Conservation (phyloP, 805 yeast species). For the Candida coquimbonensis region DNA sequence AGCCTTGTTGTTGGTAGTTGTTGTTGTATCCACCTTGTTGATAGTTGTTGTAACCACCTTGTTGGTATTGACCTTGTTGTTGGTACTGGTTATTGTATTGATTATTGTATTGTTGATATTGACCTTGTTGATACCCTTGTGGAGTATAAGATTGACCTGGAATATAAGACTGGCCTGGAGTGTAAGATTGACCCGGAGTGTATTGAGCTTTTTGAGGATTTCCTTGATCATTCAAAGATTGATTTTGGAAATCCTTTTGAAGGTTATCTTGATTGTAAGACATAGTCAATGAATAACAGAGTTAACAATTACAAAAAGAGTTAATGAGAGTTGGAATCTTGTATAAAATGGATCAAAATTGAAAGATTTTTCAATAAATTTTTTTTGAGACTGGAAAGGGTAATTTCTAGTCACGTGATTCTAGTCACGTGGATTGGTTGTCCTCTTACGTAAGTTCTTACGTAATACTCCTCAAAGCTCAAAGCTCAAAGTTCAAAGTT, state of each 20-base stretch:
- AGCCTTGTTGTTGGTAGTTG: conserved; percentile 10
- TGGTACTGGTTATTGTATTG: conserved; percentile 12
- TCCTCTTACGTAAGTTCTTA: too few species aligned
- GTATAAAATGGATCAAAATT: too few species aligned
- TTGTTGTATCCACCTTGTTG: conserved; percentile 14
- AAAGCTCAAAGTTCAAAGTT: too few species aligned
- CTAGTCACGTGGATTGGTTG: too few species aligned
- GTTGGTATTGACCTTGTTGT: conserved; percentile 9
- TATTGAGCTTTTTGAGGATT: conserved; percentile 27
- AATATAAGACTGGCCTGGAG: conserved; percentile 35
- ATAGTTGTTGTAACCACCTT: conserved; percentile 8
- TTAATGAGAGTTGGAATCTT: too few species aligned
- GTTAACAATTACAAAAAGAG: too few species aligned
- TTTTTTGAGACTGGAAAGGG: too few species aligned
- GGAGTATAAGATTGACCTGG: conserved; percentile 33
- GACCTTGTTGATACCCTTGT: conserved; percentile 14
- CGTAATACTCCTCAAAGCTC: too few species aligned
- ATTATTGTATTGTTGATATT: conserved; percentile 15
- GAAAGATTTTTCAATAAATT: too few species aligned
- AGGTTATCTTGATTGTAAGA: conserved; percentile 22
- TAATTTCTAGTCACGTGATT: too few species aligned
- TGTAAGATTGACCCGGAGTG: conserved; percentile 40
- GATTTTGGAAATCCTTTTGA: conserved; percentile 25
- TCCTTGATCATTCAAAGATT: conserved; percentile 22
- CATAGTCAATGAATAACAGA: neutral